These are phyloP conservation scores for Fusarium nisikadoi DNA, from an alignment of 2,329 filamentous ascomycete genomes.

Conservation along the genomic window DNA sequence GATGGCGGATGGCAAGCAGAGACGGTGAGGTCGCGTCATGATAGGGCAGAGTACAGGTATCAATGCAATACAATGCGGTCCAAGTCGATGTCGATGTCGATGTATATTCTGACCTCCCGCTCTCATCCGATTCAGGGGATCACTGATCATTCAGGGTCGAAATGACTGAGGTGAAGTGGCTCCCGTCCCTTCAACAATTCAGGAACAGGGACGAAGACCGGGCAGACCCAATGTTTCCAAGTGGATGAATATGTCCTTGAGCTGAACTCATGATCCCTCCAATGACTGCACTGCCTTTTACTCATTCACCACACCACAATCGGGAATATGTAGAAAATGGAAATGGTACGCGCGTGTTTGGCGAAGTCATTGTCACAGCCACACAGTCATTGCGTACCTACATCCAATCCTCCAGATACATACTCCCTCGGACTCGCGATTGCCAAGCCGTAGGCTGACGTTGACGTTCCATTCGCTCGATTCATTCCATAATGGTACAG, in stretches of 20 bases:
- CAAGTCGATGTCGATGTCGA: background rate
- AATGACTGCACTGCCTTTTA: conserved; percentile 37
- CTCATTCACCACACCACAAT: conserved; percentile 13
- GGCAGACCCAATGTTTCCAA: conserved; percentile 19
- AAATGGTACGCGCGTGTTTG: conserved; percentile 31
- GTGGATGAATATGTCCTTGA: conserved; percentile 1
- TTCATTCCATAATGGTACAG: conserved; percentile 8
- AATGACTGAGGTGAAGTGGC: conserved; percentile 3
- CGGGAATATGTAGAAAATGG: conserved; percentile 15
- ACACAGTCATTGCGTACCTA: conserved; percentile 33
- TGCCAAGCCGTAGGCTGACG: conserved; percentile 43
- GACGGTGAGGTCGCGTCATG: conserved; percentile 9
- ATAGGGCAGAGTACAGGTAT: conserved; percentile 4
- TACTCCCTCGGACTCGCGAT: conserved; percentile 14
- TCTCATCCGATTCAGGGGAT: conserved; percentile 32
- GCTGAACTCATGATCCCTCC: conserved; percentile 14
- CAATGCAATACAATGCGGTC: background rate
- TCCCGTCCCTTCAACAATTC: conserved; percentile 29
- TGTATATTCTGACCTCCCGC: conserved; percentile 23
- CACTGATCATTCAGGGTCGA: conserved; percentile 19
- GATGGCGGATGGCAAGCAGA: conserved; percentile 4
- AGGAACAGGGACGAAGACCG: conserved; percentile 25
- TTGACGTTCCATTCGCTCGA: conserved; percentile 31
- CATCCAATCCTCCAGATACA: conserved; percentile 12
- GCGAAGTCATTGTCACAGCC: conserved; percentile 40